These are phyloP conservation scores for Xylaria sp. DNA, from an alignment of 2,329 filamentous ascomycete species.

Conservation along the genomic window DNA sequence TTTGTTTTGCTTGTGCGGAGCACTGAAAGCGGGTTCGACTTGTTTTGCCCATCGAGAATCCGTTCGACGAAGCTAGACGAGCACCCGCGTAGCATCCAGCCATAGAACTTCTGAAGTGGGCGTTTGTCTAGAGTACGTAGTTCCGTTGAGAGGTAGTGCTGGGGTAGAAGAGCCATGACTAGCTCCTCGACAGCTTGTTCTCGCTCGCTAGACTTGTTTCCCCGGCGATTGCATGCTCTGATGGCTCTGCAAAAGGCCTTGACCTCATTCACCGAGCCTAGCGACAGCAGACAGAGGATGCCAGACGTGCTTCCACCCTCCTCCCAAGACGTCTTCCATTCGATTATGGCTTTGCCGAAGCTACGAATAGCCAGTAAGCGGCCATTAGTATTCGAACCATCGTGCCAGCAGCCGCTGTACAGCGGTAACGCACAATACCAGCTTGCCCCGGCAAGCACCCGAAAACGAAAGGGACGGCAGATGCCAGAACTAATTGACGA, in stretches of 20 bases:
- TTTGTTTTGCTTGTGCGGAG: no score
- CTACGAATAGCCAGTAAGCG: constrained; percentile 25
- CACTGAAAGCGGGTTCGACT: constrained; percentile 34
- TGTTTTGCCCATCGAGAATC: constrained; percentile 28
- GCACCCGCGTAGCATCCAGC: constrained; percentile 33
- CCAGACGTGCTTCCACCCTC: constrained; percentile 33
- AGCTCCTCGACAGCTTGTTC: constrained; percentile 29
- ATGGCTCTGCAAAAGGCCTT: constrained; percentile 30
- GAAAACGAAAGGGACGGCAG: no score
- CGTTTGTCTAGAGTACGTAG: constrained; percentile 30
- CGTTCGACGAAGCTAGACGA: constrained; percentile 32
- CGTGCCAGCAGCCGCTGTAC: no score
- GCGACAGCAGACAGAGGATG: constrained; percentile 31
- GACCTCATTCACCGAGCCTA: constrained; percentile 30
- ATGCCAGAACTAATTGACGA: no score
- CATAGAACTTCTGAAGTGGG: constrained; percentile 32
- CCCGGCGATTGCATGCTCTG: constrained; percentile 24
- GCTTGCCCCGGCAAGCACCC: no score
- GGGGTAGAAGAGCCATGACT: constrained; percentile 32
- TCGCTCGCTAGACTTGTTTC: constrained; percentile 30
- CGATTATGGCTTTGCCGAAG: constrained; percentile 23
- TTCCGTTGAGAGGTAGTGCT: constrained; percentile 32
- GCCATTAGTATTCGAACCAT: constrained; percentile 13
- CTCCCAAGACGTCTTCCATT: constrained; percentile 30
- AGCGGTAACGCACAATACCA: no score